These are phyloP conservation scores for Phytophthora gonapodyides DNA, from an alignment of 352 stramenopile species.

Conservation along the genomic window DNA sequence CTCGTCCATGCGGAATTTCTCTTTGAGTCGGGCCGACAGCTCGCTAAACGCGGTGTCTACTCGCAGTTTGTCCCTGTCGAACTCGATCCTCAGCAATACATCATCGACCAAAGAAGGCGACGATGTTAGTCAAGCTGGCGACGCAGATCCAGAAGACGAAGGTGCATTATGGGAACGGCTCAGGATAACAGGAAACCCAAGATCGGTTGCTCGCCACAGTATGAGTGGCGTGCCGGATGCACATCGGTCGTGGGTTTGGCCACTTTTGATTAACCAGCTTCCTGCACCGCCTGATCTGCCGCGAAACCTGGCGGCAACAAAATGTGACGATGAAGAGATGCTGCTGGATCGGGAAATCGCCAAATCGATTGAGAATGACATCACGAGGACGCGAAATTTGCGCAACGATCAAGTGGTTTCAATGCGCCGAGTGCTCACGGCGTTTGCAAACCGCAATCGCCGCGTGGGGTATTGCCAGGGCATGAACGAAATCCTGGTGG, in stretches of 20 bases:
- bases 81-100: constrained; percentile 55
- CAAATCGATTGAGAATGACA: constrained; percentile 86
- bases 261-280: constrained; percentile 60
- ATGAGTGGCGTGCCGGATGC: constrained; percentile 65
- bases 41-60: constrained; percentile 40
- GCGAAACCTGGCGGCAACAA: constrained; percentile 31
- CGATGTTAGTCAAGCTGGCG: constrained; percentile 28
- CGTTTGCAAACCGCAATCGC: constrained; percentile 77
- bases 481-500: constrained; percentile 85
- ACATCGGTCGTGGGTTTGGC: constrained; percentile 74
- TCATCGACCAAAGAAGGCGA: constrained; percentile 43
- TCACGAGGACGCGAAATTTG: constrained; percentile 68
- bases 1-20: constrained; percentile 54
- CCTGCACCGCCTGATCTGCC: constrained; percentile 43
- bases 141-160: constrained; percentile 36
- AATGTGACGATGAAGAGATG: constrained; percentile 44
- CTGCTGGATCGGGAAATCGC: constrained; percentile 68
- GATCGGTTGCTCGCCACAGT: constrained; percentile 48
- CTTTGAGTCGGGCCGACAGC: constrained; percentile 44
- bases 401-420: constrained; percentile 51
- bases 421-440: constrained; percentile 72
- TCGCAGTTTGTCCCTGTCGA: constrained; percentile 60
- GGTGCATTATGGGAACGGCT: constrained; percentile 52
- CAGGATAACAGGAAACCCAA: constrained; percentile 29
- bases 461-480: constrained; percentile 84